Evolutionary conservation across 2,329 filamentous ascomycete genomes (phyloP).

Genomic region (Endocalyx cinctus): DNA sequence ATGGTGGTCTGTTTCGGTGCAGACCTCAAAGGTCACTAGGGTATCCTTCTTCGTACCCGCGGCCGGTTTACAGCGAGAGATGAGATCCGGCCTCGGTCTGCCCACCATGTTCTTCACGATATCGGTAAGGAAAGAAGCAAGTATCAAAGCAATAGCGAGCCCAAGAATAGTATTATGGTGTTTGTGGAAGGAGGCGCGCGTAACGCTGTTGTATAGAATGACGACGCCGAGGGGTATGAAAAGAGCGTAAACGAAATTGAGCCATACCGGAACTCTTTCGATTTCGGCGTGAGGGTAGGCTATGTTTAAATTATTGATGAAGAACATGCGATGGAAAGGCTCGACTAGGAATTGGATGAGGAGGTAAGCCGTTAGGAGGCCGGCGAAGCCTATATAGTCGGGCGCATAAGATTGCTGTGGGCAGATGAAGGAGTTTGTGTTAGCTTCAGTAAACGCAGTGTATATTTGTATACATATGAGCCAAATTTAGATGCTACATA

Average conservation of each 20-base stretch:
- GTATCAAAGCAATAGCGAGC: conserved; percentile 69
- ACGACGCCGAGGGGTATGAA: conserved; percentile 66
- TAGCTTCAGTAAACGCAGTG: too few species aligned
- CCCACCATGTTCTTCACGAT: conserved; percentile 86
- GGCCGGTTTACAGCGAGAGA: conserved; percentile 74
- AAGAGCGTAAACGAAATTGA: conserved; percentile 76
- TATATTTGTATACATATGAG: too few species aligned
- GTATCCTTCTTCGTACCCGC: conserved; percentile 40
- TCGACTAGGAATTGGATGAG: conserved; percentile 65
- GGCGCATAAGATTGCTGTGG: conserved; percentile 80
- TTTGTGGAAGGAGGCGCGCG: conserved; percentile 67
- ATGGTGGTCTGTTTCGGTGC: conserved; percentile 66
- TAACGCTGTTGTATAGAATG: conserved; percentile 57
- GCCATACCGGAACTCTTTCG: conserved; percentile 76
- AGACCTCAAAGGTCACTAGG: conserved; percentile 63
- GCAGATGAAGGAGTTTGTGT: conserved; percentile 9
- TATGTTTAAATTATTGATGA: conserved; percentile 76
- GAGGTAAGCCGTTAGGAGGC: conserved; percentile 65
- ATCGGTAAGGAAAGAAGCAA: conserved; percentile 82
- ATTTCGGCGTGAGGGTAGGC: conserved; percentile 80
- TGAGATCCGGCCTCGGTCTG: conserved; percentile 59
- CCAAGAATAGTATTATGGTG: conserved; percentile 81
- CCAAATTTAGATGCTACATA: too few species aligned
- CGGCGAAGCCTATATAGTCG: conserved; percentile 76
- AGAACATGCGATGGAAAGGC: conserved; percentile 95